Percentiles rank a stretch among this genome's conserved stretches.
Conservation (phyloP, 176 grass and related monocot genomes). For the Phragmites australis region DNA sequence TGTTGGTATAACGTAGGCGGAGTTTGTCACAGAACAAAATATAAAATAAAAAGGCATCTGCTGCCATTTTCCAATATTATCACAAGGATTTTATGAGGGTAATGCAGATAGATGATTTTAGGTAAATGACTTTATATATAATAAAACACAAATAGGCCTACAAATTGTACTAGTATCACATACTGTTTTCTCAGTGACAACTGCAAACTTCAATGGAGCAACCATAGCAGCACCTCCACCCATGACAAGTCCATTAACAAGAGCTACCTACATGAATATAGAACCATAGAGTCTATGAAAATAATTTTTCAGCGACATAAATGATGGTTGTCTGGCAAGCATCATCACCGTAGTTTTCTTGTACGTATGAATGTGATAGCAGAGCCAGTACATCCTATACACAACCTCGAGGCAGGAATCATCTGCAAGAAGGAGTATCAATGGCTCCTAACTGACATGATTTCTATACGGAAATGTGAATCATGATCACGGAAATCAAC, state of each 20-base stretch:
- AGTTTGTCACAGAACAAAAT: not conserved
- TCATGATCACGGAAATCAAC: not conserved
- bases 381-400: constrained; percentile 99
- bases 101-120: not conserved
- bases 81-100: constrained; percentile 13
- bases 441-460: not conserved
- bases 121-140: not conserved
- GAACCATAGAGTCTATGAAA: constrained; percentile 9
- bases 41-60: not conserved
- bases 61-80: not conserved
- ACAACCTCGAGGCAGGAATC: constrained; percentile 91
- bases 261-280: constrained; percentile 56
- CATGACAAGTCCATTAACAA: constrained; percentile 94
- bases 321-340: not conserved
- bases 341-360: constrained; percentile 73
- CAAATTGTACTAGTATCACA: not conserved
- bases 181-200: constrained; percentile 87
- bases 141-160: not conserved
- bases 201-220: constrained; percentile 71
- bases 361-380: constrained; percentile 95
- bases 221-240: constrained; percentile 86
- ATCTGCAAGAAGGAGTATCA: constrained; percentile 57
- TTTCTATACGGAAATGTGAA: not conserved
- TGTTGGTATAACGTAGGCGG: too few species aligned
- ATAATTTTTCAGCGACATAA: not conserved